A percentile compares a stretch with the other conserved stretches of the same genome.
Conservation (phyloP, 371 early-diverging fungal genomes). For the Mucor indicus region DNA sequence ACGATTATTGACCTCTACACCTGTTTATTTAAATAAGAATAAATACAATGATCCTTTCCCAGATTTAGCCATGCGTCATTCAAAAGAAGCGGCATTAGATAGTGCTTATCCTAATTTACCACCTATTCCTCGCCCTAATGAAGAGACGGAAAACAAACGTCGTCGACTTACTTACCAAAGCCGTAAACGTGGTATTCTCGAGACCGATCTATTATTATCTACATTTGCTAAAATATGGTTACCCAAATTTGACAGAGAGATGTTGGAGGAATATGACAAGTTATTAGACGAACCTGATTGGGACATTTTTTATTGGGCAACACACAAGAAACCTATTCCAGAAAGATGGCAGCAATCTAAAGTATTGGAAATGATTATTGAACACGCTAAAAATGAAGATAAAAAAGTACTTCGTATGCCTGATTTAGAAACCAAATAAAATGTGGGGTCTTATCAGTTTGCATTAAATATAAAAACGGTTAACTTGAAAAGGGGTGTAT, state of each 20-base stretch:
- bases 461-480: constrained; percentile 12
- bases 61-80: constrained; percentile 43
- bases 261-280: constrained; percentile 77
- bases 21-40: too few species aligned
- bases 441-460: constrained; percentile 19
- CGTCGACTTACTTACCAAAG: constrained; percentile 86
- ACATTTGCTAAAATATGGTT: constrained; percentile 81
- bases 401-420: constrained; percentile 74
- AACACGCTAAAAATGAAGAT: constrained; percentile 70
- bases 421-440: constrained; percentile 51
- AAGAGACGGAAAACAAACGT: constrained; percentile 64
- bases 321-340: constrained; percentile 66
- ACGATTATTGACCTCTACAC: too few species aligned
- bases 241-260: constrained; percentile 41
- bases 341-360: constrained; percentile 45
- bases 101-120: constrained; percentile 61
- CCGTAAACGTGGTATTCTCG: constrained; percentile 94
- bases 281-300: constrained; percentile 93
- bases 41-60: constrained; percentile 39
- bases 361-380: constrained; percentile 59
- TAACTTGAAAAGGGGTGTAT: constrained; percentile 7
- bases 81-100: constrained; percentile 40
- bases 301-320: constrained; percentile 95
- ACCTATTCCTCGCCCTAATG: constrained; percentile 61
- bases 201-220: constrained; percentile 87